Evolutionary conservation across 345 rosid genomes (phyloP), one percentile per base, ranked within the genome.

Genomic region (Firmiana major): DNA sequence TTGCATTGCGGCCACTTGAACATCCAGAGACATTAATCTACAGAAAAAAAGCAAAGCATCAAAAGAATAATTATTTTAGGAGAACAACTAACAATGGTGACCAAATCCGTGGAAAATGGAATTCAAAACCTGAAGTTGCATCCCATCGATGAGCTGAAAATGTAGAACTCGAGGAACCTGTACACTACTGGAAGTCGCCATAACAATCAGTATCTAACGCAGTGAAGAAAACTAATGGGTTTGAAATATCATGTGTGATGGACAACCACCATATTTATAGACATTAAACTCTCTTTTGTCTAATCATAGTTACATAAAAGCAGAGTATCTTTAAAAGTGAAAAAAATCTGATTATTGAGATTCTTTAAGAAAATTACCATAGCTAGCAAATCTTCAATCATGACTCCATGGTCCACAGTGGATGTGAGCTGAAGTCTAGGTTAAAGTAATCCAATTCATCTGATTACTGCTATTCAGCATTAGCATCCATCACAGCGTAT

Each of bases 91-190:
- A 12, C 15, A 11, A 57, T 43, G 36, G 36, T 31, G 28, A 63
- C 17, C 63, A 38, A 13, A 31, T 53, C 59, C 19, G 0, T 43
- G 76, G 1, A 42, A 64, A 51, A 78, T 28, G 54, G 19, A 67
- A 77, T 73, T 76, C 21, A 79, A 66, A 63, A 87, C 91, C 91
- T 83, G 85, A 78, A 90, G 90, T 78, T 88, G 87, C 85, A 88
- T 90, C 31, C 88, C 89, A 75, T 86, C 90, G 60, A 86, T 77
- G 17, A 88, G 90, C 85, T 90, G 87, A 81, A 90, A 90, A 55
- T 71, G 75, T 51, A 80, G 83, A 59, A 77, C 64, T 77, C 82
- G 63, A 49, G 81, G 81, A 28, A 80, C 75, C 76, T 65, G 81
- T 65, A 16, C 66, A 6, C 54, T 74, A 74, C 73, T 21, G 55